Evolutionary conservation across 164 flowering plant species (phyloP).

Genomic region (Chloranthus sessilifolius): DNA sequence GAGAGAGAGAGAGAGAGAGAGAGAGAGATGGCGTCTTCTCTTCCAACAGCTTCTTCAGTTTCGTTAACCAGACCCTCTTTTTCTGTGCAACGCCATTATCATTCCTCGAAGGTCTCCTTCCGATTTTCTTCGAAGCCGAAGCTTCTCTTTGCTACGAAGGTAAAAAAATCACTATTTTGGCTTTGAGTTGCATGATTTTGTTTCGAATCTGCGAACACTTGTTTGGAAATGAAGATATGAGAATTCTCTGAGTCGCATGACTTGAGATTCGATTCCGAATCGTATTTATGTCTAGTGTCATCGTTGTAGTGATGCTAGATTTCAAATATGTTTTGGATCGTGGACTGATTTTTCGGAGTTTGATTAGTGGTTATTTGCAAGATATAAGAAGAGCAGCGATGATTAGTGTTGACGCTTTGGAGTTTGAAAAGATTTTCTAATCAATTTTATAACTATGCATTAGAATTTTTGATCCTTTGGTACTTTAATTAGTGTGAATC

Average conservation of each 20-base stretch:
- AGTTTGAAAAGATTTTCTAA: too few species aligned
- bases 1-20: not conserved
- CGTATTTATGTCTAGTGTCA: not conserved
- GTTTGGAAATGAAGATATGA: too few species aligned
- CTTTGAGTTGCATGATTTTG: not conserved
- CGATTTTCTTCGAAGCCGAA: constrained; percentile 33
- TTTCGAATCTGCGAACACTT: not conserved
- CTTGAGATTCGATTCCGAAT: not conserved
- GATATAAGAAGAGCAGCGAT: too few species aligned
- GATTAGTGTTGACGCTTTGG: too few species aligned
- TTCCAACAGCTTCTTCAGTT: constrained; percentile 29
- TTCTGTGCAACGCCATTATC: constrained; percentile 6
- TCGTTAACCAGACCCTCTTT: constrained; percentile 14
- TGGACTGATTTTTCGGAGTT: too few species aligned
- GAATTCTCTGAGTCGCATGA: too few species aligned
- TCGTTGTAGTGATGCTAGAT: not conserved
- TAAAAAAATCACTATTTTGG: not conserved
- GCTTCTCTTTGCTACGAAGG: constrained; percentile 34
- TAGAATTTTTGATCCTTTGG: too few species aligned
- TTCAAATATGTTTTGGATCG: not conserved
- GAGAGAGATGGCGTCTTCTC: constrained; percentile 15
- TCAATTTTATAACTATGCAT: too few species aligned
- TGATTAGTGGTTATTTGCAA: too few species aligned
- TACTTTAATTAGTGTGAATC: too few species aligned
- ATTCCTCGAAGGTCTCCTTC: constrained; percentile 26